Evolutionary conservation across 1,284 basidiomycete genomes (phyloP).

Genomic region (Irpex sp.): DNA sequence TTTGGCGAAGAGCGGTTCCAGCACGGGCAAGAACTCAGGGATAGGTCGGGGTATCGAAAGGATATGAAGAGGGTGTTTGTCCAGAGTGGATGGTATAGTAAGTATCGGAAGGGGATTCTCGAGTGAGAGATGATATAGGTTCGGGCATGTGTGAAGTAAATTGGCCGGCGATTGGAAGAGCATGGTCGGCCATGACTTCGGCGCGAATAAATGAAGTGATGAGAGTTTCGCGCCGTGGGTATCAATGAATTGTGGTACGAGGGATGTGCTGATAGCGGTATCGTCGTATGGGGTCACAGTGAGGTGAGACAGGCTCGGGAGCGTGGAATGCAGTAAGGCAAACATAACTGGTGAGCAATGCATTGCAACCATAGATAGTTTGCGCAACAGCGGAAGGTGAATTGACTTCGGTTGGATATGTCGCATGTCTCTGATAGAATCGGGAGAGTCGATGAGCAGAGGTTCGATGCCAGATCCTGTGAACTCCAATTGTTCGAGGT

Average conservation of each 20-base stretch:
- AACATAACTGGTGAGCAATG: slow-evolving; percentile 62
- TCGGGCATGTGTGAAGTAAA: slow-evolving; percentile 53
- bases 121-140: slow-evolving; percentile 61
- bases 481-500: slow-evolving; percentile 67
- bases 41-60: slow-evolving; percentile 72
- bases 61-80: slow-evolving; percentile 49
- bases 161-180: slow-evolving; percentile 55
- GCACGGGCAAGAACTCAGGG: slow-evolving; percentile 46
- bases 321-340: slow-evolving; percentile 53
- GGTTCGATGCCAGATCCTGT: slow-evolving; percentile 56
- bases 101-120: slow-evolving; percentile 60
- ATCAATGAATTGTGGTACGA: slow-evolving; percentile 58
- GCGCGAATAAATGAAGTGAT: slow-evolving; percentile 66
- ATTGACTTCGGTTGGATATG: slow-evolving; percentile 38
- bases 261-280: slow-evolving; percentile 50
- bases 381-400: slow-evolving; percentile 56
- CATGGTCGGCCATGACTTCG: slow-evolving; percentile 73
- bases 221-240: slow-evolving; percentile 59
- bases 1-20: slow-evolving; percentile 53
- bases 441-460: slow-evolving; percentile 39
- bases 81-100: slow-evolving; percentile 28
- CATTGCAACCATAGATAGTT: slow-evolving; percentile 64
- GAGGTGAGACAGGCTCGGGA: slow-evolving; percentile 66
- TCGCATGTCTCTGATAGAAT: slow-evolving; percentile 18
- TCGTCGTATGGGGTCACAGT: slow-evolving; percentile 76